A percentile compares a stretch with the other conserved stretches of the same genome.
Conservation (phyloP, 192 early-diverging fungal genomes). For the Bifiguratus adelaidae region DNA sequence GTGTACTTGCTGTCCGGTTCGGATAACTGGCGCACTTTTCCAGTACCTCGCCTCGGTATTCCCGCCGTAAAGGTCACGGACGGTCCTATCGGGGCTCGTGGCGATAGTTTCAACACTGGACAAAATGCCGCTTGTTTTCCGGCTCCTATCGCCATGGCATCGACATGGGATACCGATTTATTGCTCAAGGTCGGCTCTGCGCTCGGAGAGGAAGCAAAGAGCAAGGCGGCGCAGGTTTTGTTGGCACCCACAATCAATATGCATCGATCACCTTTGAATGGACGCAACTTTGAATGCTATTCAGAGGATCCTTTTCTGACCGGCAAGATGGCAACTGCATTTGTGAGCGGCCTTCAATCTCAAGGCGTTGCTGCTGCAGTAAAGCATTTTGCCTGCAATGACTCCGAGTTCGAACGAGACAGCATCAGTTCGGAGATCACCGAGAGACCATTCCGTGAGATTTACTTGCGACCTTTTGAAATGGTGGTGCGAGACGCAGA, state of each 20-base stretch:
- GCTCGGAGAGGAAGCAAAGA: conserved; percentile 1
- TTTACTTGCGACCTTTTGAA: conserved; percentile 50
- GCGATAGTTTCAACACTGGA: background rate
- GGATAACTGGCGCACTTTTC: conserved; percentile 2
- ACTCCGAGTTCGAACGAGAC: background rate
- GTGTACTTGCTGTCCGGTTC: conserved; percentile 1
- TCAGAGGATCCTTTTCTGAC: conserved; percentile 35
- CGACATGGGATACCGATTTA: conserved; percentile 1
- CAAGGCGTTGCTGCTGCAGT: conserved; percentile 37
- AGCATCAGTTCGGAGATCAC: conserved; percentile 18
- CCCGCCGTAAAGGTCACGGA: conserved; percentile 3
- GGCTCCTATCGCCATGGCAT: background rate
- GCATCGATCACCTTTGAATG: conserved; percentile 1
- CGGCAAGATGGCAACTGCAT: conserved; percentile 28
- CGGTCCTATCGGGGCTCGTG: conserved; percentile 4
- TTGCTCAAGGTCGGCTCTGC: background rate
- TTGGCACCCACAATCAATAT: conserved; percentile 6
- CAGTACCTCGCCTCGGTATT: conserved; percentile 4
- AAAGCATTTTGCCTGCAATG: conserved; percentile 51
- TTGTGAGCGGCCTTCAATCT: conserved; percentile 39
- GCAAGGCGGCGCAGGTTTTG: conserved; percentile 2
- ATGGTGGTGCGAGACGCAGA: conserved; percentile 34
- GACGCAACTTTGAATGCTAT: conserved; percentile 7
- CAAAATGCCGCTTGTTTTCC: conserved; percentile 2
- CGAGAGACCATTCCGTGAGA: conserved; percentile 40